Conservation (phyloP, 2,329 filamentous ascomycete genomes). For the Phyllosticta citriasiana region DNA sequence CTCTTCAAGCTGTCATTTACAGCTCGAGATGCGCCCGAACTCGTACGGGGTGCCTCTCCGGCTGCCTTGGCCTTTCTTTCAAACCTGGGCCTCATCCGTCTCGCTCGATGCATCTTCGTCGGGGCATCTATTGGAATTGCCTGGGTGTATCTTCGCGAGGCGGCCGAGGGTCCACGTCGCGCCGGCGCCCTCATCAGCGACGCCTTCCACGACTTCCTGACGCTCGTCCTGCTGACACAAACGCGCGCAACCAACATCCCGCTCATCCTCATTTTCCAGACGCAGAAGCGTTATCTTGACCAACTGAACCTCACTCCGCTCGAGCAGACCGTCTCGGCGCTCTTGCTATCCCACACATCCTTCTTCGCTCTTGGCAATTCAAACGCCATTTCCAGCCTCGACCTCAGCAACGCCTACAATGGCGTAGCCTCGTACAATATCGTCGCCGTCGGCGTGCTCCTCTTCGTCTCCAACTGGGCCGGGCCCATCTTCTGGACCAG, state of each 20-base stretch:
- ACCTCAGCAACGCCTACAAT: conserved; percentile 91
- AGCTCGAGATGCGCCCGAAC: conserved; percentile 75
- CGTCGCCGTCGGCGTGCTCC: conserved; percentile 68
- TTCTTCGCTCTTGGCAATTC: conserved; percentile 89
- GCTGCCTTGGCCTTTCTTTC: conserved; percentile 40
- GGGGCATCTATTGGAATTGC: conserved; percentile 16
- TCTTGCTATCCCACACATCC: conserved; percentile 69
- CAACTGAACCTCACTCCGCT: conserved; percentile 37
- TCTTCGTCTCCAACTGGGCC: conserved; percentile 85
- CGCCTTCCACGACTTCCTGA: conserved; percentile 53
- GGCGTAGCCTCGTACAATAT: conserved; percentile 75
- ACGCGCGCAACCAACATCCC: conserved; percentile 78
- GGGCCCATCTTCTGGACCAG: conserved; percentile 82
- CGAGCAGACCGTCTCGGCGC: conserved; percentile 56
- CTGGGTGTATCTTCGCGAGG: conserved; percentile 14
- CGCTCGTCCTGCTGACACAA: conserved; percentile 76
- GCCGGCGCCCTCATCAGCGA: conserved; percentile 3
- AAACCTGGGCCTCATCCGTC: conserved; percentile 22
- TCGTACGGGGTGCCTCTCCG: conserved; percentile 37
- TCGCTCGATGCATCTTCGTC: conserved; percentile 26
- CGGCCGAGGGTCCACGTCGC: neutral
- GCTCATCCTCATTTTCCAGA: conserved; percentile 65
- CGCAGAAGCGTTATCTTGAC: conserved; percentile 46
- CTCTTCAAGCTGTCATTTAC: conserved; percentile 89
- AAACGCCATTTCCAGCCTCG: conserved; percentile 92